These are phyloP conservation scores for Hyphodiscus hymeniophilus DNA, from an alignment of 495 filamentous ascomycete genomes.

Conservation along the genomic window DNA sequence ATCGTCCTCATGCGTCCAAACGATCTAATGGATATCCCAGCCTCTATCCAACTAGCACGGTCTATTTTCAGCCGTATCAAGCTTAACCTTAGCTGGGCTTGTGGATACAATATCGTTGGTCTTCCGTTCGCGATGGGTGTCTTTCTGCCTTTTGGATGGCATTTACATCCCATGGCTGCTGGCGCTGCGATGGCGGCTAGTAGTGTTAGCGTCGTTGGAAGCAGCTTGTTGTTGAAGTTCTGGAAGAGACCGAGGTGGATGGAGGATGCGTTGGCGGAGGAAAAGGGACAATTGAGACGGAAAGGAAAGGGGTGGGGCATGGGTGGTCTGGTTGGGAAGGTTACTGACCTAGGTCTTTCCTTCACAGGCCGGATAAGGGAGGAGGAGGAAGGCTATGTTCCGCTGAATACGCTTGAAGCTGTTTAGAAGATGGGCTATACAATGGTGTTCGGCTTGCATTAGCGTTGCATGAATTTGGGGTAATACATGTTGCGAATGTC, in stretches of 20 bases:
- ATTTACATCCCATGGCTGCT: slow-evolving; percentile 89
- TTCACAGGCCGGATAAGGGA: slow-evolving; percentile 29
- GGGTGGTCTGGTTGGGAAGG: slow-evolving; percentile 29
- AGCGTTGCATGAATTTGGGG: not conserved
- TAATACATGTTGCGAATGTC: not conserved
- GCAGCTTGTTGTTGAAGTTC: slow-evolving; percentile 73
- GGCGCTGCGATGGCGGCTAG: slow-evolving; percentile 90
- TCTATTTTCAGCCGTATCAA: slow-evolving; percentile 91
- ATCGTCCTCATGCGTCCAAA: slow-evolving; percentile 92
- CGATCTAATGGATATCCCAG: slow-evolving; percentile 85
- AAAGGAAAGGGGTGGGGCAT: slow-evolving; percentile 39
- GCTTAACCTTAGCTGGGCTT: slow-evolving; percentile 86
- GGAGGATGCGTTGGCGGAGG: slow-evolving; percentile 59
- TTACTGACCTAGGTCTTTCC: slow-evolving; percentile 28
- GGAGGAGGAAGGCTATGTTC: slow-evolving; percentile 50
- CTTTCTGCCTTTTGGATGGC: slow-evolving; percentile 80
- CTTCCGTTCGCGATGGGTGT: slow-evolving; percentile 95
- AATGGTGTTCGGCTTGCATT: not conserved
- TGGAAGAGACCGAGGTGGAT: slow-evolving; percentile 90
- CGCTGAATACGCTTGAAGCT: slow-evolving; percentile 30
- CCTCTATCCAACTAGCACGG: slow-evolving; percentile 70
- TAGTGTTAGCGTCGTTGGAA: slow-evolving; percentile 82
- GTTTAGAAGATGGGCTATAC: slow-evolving; percentile 5
- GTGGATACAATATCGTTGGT: slow-evolving; percentile 84
- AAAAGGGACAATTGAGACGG: slow-evolving; percentile 35